These are phyloP conservation scores for Cytospora schulzeri DNA, from an alignment of 2,329 filamentous ascomycete species.

Conservation along the genomic window DNA sequence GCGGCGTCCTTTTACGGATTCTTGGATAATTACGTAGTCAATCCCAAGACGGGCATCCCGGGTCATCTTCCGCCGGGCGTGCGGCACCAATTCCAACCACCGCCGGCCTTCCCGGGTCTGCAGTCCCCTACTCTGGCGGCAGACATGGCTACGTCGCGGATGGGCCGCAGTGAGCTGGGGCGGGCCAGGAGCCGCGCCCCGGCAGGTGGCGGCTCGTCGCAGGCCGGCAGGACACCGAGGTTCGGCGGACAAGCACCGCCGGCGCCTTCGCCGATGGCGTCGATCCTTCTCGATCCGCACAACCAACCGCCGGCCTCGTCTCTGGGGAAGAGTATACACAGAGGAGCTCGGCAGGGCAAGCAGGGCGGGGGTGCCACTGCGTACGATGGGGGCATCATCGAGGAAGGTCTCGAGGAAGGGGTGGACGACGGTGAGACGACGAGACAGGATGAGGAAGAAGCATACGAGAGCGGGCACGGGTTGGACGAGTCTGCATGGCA, in stretches of 20 bases:
- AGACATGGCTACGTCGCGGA: conserved; percentile 57
- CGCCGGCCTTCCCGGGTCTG: conserved; percentile 72
- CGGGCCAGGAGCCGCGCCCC: conserved; percentile 46
- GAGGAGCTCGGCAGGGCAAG: conserved; percentile 41
- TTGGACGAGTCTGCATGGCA: conserved; percentile 64
- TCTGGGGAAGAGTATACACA: conserved; percentile 50
- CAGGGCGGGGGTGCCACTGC: conserved; percentile 41
- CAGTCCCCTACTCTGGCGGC: conserved; percentile 62
- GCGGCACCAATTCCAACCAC: conserved; percentile 69
- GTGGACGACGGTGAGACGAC: conserved; percentile 40
- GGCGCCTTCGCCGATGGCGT: conserved; percentile 69
- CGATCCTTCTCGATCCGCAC: conserved; percentile 73
- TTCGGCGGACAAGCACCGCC: conserved; percentile 47
- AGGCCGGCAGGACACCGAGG: conserved; percentile 44
- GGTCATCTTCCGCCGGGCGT: conserved; percentile 59
- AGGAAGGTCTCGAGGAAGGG: conserved; percentile 56
- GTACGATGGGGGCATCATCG: conserved; percentile 56
- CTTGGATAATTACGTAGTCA: conserved; percentile 84
- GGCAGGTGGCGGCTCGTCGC: conserved; percentile 36
- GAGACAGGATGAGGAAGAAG: conserved; percentile 62
- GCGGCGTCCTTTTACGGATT: conserved; percentile 96
- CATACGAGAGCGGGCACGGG: conserved; percentile 53
- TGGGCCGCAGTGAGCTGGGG: conserved; percentile 45
- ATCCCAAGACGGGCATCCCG: conserved; percentile 67
- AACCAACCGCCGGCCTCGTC: conserved; percentile 65